A percentile compares a stretch with the other conserved stretches of the same genome.
These are phyloP conservation scores for Magnaporthales sp. DNA, from an alignment of 2,329 filamentous ascomycete species.

Conservation along the genomic window DNA sequence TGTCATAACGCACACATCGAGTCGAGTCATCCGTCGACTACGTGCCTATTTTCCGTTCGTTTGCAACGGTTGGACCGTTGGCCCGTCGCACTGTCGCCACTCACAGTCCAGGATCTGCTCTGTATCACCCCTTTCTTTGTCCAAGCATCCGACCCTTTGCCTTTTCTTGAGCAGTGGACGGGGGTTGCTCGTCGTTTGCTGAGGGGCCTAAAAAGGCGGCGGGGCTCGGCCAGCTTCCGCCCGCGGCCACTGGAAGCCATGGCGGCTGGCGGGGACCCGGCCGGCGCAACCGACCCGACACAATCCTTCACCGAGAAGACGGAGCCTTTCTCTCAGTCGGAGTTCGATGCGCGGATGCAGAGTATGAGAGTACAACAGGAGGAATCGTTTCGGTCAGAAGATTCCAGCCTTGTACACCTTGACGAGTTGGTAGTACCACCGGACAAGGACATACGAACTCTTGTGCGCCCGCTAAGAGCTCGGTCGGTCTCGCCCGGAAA, in stretches of 20 bases:
- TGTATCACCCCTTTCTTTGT: neutral
- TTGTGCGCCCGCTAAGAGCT: conserved; percentile 44
- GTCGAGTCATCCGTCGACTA: neutral
- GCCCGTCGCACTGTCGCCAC: neutral
- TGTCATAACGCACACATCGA: neutral
- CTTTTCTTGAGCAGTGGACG: neutral
- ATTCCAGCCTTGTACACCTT: conserved; percentile 38
- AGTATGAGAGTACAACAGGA: conserved; percentile 34
- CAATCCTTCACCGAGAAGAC: conserved; percentile 35
- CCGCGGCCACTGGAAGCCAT: neutral
- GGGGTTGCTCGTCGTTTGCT: neutral
- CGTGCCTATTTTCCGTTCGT: neutral
- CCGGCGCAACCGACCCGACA: conserved; percentile 5
- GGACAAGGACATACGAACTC: conserved; percentile 46
- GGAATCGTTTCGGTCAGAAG: conserved; percentile 20
- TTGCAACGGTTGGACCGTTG: neutral
- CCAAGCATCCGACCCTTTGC: neutral
- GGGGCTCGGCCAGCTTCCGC: neutral
- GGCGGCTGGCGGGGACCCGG: conserved; percentile 3
- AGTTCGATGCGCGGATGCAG: conserved; percentile 42
- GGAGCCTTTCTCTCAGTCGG: conserved; percentile 48
- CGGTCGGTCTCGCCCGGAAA: conserved; percentile 48
- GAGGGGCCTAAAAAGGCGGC: neutral
- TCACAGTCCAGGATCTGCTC: neutral
- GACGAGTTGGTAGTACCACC: conserved; percentile 36